Percentiles rank a stretch among this genome's conserved stretches.
Conservation (phyloP, 1,284 basidiomycete genomes). For the Ceratobasidium theobromae region DNA sequence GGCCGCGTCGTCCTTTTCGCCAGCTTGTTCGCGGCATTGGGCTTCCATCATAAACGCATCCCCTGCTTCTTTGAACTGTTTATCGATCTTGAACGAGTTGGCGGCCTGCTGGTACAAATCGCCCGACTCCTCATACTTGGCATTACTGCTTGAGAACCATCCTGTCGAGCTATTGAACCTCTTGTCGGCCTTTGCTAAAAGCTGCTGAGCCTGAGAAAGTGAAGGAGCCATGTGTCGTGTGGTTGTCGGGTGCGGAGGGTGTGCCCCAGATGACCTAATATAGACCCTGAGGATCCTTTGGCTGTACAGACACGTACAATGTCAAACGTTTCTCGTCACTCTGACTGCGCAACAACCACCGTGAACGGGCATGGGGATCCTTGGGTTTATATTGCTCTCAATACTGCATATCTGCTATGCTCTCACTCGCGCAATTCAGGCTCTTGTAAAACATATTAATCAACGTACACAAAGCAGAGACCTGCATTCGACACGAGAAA, state of each 20-base stretch:
- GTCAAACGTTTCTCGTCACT: constrained; percentile 17
- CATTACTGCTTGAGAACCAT: constrained; percentile 80
- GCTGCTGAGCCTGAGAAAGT: constrained; percentile 60
- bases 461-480: not conserved
- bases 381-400: constrained; percentile 22
- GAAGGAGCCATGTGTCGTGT: constrained; percentile 48
- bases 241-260: not conserved
- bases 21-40: constrained; percentile 83
- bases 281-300: constrained; percentile 14
- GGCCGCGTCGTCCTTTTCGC: constrained; percentile 88
- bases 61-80: constrained; percentile 86
- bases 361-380: not conserved
- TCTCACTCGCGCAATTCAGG: constrained; percentile 29
- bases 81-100: constrained; percentile 94
- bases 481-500: constrained; percentile 16
- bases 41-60: constrained; percentile 87
- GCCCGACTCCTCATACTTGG: constrained; percentile 90
- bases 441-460: constrained; percentile 9
- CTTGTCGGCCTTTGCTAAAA: constrained; percentile 89
- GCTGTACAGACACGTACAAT: constrained; percentile 24
- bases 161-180: constrained; percentile 76
- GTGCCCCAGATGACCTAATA: constrained; percentile 12
- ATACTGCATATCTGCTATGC: constrained; percentile 26
- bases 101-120: constrained; percentile 94
- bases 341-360: not conserved